These are phyloP conservation scores for Clonostachys solani DNA, from an alignment of 2,329 filamentous ascomycete species.

Conservation along the genomic window DNA sequence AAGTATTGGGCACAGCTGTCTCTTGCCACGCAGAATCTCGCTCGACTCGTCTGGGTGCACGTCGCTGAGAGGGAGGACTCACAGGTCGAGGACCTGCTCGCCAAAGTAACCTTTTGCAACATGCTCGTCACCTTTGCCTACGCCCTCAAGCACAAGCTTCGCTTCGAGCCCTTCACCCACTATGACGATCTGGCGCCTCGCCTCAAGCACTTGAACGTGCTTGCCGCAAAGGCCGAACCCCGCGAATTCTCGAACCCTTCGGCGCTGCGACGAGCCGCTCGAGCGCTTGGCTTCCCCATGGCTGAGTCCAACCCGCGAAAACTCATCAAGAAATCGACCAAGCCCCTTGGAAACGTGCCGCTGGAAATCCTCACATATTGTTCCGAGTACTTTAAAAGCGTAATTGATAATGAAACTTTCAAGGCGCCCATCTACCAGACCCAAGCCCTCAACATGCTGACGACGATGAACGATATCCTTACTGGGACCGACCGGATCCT, in stretches of 20 bases:
- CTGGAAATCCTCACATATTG: constrained; percentile 67
- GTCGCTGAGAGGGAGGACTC: constrained; percentile 28
- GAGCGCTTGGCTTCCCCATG: constrained; percentile 60
- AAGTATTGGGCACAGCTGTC: constrained; percentile 41
- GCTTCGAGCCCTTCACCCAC: too few species aligned
- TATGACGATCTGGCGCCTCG: too few species aligned
- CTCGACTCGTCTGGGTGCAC: constrained; percentile 38
- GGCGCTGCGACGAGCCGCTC: constrained; percentile 45
- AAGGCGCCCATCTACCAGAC: constrained; percentile 45
- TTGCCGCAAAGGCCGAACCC: too few species aligned
- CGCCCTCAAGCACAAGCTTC: too few species aligned
- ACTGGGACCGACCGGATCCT: constrained; percentile 68
- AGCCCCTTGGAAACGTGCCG: constrained; percentile 67
- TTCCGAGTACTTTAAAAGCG: constrained; percentile 53
- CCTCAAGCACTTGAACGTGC: too few species aligned
- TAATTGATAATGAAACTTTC: constrained; percentile 45
- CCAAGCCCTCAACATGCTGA: constrained; percentile 43
- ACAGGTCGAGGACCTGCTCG: constrained; percentile 26
- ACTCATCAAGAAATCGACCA: constrained; percentile 59
- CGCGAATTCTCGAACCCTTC: constrained; percentile 9
- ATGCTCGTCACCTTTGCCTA: too few species aligned
- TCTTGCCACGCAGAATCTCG: constrained; percentile 49
- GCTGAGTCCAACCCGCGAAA: constrained; percentile 67
- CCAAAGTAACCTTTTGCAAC: too few species aligned
- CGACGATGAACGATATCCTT: constrained; percentile 59